Conservation (phyloP, 495 filamentous ascomycete species). For the Penicillium odoratum region DNA sequence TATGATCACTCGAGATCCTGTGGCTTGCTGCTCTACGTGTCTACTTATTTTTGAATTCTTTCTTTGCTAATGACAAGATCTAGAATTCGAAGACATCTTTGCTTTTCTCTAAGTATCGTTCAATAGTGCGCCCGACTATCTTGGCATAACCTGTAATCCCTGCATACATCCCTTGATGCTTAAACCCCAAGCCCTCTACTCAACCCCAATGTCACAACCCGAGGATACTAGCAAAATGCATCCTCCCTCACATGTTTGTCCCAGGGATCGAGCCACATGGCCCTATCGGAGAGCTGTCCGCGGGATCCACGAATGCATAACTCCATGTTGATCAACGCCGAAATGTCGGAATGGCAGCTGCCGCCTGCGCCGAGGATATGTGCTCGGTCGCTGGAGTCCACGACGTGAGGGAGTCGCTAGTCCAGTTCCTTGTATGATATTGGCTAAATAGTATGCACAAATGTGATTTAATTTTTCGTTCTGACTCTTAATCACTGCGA, state of each 20-base stretch:
- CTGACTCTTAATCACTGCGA: constrained; percentile 5
- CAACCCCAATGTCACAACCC: constrained; percentile 8
- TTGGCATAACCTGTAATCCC: constrained; percentile 2
- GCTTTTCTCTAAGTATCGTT: not conserved
- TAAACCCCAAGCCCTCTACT: constrained; percentile 8
- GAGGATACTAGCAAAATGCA: not conserved
- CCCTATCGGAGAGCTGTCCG: constrained; percentile 22
- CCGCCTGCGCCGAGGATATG: not conserved
- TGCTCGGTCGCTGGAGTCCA: not conserved
- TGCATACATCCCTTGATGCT: constrained; percentile 19
- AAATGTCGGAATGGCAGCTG: constrained; percentile 12
- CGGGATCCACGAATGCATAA: constrained; percentile 9
- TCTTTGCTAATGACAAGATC: not conserved
- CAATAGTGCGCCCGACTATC: not conserved
- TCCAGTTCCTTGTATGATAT: constrained; percentile 10
- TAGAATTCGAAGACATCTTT: not conserved
- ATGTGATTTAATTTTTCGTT: not conserved
- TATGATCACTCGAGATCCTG: not conserved
- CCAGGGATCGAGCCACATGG: constrained; percentile 5
- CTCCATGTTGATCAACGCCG: constrained; percentile 15
- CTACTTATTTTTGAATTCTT: not conserved
- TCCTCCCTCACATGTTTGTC: constrained; percentile 19
- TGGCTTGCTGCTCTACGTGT: not conserved
- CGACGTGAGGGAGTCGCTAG: constrained; percentile 19
- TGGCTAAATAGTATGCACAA: not conserved